Evolutionary conservation across 441 rosid genomes (phyloP).

Genomic region (Bocquillonia castaneifolia): DNA sequence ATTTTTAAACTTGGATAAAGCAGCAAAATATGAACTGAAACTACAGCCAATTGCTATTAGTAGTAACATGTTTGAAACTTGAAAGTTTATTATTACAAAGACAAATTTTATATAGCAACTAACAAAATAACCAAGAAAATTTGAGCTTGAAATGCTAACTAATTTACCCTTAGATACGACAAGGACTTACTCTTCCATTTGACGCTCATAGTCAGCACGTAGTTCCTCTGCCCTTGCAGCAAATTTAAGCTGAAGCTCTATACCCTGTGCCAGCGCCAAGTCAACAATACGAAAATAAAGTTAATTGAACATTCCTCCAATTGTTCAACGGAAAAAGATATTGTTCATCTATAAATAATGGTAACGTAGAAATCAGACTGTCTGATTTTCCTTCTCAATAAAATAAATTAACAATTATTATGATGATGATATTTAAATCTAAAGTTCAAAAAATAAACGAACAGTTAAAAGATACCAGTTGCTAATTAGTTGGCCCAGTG

Average conservation of each 20-base stretch:
- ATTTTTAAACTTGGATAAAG: too few species aligned
- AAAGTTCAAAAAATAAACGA: too few species aligned
- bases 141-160: neutral
- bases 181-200: constrained; percentile 68
- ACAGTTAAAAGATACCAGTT: too few species aligned
- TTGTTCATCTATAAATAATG: too few species aligned
- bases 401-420: too few species aligned
- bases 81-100: too few species aligned
- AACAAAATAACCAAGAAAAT: neutral
- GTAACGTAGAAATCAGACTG: too few species aligned
- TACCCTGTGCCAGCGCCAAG: constrained; percentile 43
- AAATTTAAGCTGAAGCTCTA: constrained; percentile 49
- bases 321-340: too few species aligned
- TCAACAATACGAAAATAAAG: constrained; percentile 15
- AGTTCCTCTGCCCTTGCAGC: constrained; percentile 51
- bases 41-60: neutral
- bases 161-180: neutral
- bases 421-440: too few species aligned
- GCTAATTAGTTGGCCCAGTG: too few species aligned
- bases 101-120: neutral
- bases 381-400: too few species aligned
- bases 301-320: neutral
- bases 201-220: constrained; percentile 60
- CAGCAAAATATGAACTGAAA: too few species aligned
- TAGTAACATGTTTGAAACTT: neutral